Conservation (phyloP, 495 filamentous ascomycete genomes). For the Neurospora sp. region DNA sequence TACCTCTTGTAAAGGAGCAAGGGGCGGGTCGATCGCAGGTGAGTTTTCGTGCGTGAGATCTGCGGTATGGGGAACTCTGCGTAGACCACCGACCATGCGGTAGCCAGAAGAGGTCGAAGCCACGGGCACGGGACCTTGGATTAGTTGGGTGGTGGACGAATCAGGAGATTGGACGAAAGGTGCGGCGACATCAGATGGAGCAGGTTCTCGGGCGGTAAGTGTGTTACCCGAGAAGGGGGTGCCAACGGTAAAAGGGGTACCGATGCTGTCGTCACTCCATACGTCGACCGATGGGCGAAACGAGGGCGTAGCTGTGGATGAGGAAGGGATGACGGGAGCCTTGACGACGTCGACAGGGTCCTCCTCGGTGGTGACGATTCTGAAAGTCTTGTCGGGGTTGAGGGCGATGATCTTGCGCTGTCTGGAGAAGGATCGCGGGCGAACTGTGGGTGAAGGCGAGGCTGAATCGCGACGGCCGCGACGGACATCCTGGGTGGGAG, state of each 20-base stretch:
- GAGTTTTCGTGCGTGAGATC: conserved; percentile 35
- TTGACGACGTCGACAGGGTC: conserved; percentile 13
- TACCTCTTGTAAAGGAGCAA: conserved; percentile 32
- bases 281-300: conserved; percentile 36
- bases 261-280: conserved; percentile 28
- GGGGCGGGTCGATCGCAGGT: conserved; percentile 18
- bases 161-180: conserved; percentile 19
- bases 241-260: conserved; percentile 24
- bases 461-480: conserved; percentile 8
- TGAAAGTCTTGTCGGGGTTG: conserved; percentile 40
- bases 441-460: conserved; percentile 7
- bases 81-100: conserved; percentile 43
- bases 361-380: conserved; percentile 23
- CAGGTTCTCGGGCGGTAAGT: conserved; percentile 3
- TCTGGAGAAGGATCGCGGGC: conserved; percentile 24
- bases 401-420: conserved; percentile 30
- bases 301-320: conserved; percentile 30
- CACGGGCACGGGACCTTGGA: conserved; percentile 30
- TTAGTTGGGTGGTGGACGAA: conserved; percentile 26
- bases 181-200: conserved; percentile 14
- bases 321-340: conserved; percentile 22
- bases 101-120: conserved; percentile 41
- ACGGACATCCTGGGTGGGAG: conserved; percentile 11
- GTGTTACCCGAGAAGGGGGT: conserved; percentile 34
- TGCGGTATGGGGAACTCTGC: conserved; percentile 41